Percentiles rank a stretch among this genome's conserved stretches.
These are phyloP conservation scores for Filobasidium wieringae DNA, from an alignment of 768 basidiomycete species.

Conservation along the genomic window DNA sequence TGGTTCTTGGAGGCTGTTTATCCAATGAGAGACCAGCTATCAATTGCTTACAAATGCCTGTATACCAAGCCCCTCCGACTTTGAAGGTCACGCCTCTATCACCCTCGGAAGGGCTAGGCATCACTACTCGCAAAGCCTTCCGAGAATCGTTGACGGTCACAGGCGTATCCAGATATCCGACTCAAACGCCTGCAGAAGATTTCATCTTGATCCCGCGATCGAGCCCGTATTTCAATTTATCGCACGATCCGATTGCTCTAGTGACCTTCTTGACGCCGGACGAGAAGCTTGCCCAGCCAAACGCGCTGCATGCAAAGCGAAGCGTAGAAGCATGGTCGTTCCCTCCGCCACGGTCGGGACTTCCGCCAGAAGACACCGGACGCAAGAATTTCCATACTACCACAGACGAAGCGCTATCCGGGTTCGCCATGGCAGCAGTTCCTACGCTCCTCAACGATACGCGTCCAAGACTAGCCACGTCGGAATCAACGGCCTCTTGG, in stretches of 20 bases:
- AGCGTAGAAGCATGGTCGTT: slow-evolving; percentile 56
- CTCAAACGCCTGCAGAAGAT: slow-evolving; percentile 57
- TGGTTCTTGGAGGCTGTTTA: slow-evolving; percentile 66
- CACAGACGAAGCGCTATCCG: slow-evolving; percentile 18
- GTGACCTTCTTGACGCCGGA: slow-evolving; percentile 51
- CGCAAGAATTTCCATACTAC: slow-evolving; percentile 30
- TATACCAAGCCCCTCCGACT: slow-evolving; percentile 24
- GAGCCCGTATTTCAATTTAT: slow-evolving; percentile 57
- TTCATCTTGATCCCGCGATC: slow-evolving; percentile 61
- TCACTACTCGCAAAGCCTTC: slow-evolving; percentile 52
- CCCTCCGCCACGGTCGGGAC: slow-evolving; percentile 48
- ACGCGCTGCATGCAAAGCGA: slow-evolving; percentile 41
- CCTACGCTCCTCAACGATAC: background rate
- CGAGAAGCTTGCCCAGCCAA: slow-evolving; percentile 22
- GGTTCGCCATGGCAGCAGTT: slow-evolving; percentile 35
- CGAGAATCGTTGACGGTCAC: slow-evolving; percentile 45
- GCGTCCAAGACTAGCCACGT: background rate
- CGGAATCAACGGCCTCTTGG: slow-evolving; percentile 20
- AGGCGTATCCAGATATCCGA: slow-evolving; percentile 49
- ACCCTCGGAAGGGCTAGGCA: slow-evolving; percentile 35
- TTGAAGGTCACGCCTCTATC: slow-evolving; percentile 15
- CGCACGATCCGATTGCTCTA: slow-evolving; percentile 59
- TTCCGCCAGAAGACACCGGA: slow-evolving; percentile 27
- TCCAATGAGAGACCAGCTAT: slow-evolving; percentile 50
- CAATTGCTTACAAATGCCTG: slow-evolving; percentile 56